Evolutionary conservation across 2,329 filamentous ascomycete species (phyloP), one percentile per base, ranked within the genome.

Genomic region (Xylariaceae sp.): DNA sequence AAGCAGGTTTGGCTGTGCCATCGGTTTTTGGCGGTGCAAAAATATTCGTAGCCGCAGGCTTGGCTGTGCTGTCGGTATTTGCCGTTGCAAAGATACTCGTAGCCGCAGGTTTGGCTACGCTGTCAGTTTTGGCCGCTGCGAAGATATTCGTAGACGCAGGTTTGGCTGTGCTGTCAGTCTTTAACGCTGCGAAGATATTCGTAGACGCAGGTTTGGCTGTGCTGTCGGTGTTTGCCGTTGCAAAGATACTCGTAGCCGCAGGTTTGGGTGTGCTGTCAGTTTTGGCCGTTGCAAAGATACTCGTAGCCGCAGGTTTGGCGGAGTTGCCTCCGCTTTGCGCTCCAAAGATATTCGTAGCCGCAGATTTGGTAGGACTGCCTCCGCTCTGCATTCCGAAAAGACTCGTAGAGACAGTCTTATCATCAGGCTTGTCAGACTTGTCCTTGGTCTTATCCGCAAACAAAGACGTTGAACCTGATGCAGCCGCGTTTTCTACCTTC

Each of bases 401-500:
- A n/a, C 41, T 45, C 13, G 56, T 61, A 13, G 66, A 13, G 37
- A 62, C 55, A 2, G 65, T 35, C 53, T 64, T 57, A 2, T 62
- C 59, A 30, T 30, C 23, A 30, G 23, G 23, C 23, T 30, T 30
- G 23, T 30, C 23, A 30, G 23, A 30, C 23, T 30, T 30, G 23
- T 30, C 23, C 23, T 30, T 30, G 23, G 23, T 6, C 23, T 30
- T 30, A 30, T 30, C 23, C 23, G 23, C 23, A 67, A 34, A 66
- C 63, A 39, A 56, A 30, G 23, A 30, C 8, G 63, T 49, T 47
- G 65, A 47, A 4, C 65, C 55, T 15, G 67, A 34, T 7, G 56
- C 52, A 30, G 56, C 47, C 49, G 80, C 74, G 63, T 79, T 78
- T 66, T 15, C 41, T 45, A n/a, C 5, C 39, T 67, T 68, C 60